A percentile compares a stretch with the other conserved stretches of the same genome.
These are phyloP conservation scores for Neoascochyta sp. DNA, from an alignment of 2,329 filamentous ascomycete genomes.

Conservation along the genomic window DNA sequence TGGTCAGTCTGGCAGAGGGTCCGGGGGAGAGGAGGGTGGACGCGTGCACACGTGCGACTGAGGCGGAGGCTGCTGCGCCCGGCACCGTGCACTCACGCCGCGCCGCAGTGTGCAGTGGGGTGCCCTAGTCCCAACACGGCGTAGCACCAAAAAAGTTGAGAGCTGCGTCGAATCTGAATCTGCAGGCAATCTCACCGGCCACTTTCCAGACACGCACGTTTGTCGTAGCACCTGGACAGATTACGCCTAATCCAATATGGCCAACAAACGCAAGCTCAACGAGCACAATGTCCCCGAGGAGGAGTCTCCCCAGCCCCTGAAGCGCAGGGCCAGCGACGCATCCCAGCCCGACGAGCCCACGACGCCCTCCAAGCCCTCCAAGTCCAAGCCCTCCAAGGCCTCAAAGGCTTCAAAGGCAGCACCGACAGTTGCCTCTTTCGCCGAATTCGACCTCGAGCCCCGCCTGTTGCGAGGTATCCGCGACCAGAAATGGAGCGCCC, in stretches of 20 bases:
- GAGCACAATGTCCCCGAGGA: constrained; percentile 46
- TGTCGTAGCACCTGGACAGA: not conserved
- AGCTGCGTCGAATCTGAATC: constrained; percentile 9
- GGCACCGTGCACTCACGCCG: not conserved
- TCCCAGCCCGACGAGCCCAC: constrained; percentile 18
- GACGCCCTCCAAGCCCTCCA: constrained; percentile 11
- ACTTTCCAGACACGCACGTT: constrained; percentile 5
- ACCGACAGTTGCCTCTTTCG: constrained; percentile 55
- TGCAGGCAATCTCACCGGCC: constrained; percentile 5
- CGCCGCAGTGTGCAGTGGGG: constrained; percentile 7
- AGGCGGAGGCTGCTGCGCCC: no score
- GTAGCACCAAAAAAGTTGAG: constrained; percentile 21
- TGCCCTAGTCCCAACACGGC: constrained; percentile 3
- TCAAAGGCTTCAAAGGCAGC: constrained; percentile 3
- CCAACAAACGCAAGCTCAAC: constrained; percentile 49
- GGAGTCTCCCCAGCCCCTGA: constrained; percentile 11
- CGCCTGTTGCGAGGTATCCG: constrained; percentile 82
- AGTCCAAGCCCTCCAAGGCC: no score
- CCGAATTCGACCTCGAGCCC: constrained; percentile 74
- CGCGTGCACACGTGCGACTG: no score
- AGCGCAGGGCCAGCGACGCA: constrained; percentile 21
- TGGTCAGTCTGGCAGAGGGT: no score
- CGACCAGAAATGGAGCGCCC: constrained; percentile 76
- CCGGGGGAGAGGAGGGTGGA: no score
- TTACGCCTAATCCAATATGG: constrained; percentile 6